Evolutionary conservation across 1,139 yeast species (phyloP).

Genomic region (Magnusiomyces suaveolens): DNA sequence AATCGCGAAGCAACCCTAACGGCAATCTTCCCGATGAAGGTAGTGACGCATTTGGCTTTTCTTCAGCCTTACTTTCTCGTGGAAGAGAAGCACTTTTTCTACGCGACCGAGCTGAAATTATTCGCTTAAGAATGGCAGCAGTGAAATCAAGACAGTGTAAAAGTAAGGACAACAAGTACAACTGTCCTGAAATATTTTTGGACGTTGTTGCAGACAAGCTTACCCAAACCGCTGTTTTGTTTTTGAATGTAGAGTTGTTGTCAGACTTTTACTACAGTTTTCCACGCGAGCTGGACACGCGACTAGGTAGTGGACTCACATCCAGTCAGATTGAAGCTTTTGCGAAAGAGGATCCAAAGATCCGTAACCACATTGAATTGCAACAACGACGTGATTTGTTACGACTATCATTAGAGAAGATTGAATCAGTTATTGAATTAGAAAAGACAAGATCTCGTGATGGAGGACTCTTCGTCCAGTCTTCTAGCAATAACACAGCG

Average conservation of each 20-base stretch:
- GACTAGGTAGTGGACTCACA: conserved; percentile 53
- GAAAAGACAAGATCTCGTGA: conserved; percentile 36
- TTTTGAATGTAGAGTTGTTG: conserved; percentile 83
- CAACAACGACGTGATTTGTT: conserved; percentile 87
- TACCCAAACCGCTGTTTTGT: conserved; percentile 85
- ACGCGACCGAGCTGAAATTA: conserved; percentile 60
- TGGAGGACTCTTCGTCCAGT: conserved; percentile 3
- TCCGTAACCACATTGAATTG: conserved; percentile 79
- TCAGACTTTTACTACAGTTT: conserved; percentile 94
- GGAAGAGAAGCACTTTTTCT: conserved; percentile 85
- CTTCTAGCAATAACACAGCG: neutral
- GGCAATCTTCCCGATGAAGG: conserved; percentile 25
- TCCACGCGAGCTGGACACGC: conserved; percentile 82
- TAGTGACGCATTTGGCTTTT: conserved; percentile 68
- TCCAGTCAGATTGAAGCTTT: conserved; percentile 74
- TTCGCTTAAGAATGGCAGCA: conserved; percentile 67
- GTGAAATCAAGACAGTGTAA: conserved; percentile 70
- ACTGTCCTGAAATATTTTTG: conserved; percentile 88
- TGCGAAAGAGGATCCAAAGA: conserved; percentile 92
- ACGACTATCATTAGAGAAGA: conserved; percentile 72
- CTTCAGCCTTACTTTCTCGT: conserved; percentile 51
- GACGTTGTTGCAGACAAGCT: conserved; percentile 89
- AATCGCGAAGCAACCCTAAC: conserved; percentile 38
- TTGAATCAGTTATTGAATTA: conserved; percentile 77
- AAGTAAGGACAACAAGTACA: conserved; percentile 68